Evolutionary conservation across 306 rosid species (phyloP).

Genomic region (Myrica gale): DNA sequence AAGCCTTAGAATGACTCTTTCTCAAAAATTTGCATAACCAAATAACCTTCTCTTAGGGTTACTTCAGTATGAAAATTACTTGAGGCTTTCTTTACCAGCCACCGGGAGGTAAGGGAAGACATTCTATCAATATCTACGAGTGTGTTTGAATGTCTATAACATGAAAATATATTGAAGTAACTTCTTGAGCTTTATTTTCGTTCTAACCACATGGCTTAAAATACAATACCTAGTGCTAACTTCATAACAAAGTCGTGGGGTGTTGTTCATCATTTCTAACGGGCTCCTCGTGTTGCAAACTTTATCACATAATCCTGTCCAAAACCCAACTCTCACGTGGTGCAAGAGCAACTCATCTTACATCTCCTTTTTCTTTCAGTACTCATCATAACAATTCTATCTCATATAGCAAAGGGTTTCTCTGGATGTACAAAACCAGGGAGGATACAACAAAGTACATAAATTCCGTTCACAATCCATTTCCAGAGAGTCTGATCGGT

Average conservation of each 20-base stretch:
- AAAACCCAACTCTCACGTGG: not conserved
- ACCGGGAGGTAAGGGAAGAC: not conserved
- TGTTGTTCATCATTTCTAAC: not conserved
- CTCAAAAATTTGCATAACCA: not conserved
- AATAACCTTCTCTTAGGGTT: not conserved
- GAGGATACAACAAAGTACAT: not conserved
- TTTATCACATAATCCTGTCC: not conserved
- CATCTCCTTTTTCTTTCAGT: not conserved
- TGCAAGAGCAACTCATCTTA: not conserved
- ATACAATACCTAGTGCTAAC: not conserved
- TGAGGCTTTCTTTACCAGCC: not conserved
- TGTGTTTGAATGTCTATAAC: not conserved
- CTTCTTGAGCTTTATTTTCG: not conserved
- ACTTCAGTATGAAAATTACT: not conserved
- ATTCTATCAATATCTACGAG: not conserved
- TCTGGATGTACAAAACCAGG: not conserved
- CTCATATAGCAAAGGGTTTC: not conserved
- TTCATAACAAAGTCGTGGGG: not conserved
- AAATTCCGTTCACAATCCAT: not conserved
- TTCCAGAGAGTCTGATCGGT: not conserved
- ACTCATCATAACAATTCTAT: not conserved
- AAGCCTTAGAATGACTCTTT: not conserved
- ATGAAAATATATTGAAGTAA: not conserved
- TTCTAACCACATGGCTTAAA: not conserved
- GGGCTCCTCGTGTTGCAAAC: not conserved